Base-by-base conservation (phyloP, 805 yeast genomes). In the Lipomyces spencermartinsiae region DNA sequence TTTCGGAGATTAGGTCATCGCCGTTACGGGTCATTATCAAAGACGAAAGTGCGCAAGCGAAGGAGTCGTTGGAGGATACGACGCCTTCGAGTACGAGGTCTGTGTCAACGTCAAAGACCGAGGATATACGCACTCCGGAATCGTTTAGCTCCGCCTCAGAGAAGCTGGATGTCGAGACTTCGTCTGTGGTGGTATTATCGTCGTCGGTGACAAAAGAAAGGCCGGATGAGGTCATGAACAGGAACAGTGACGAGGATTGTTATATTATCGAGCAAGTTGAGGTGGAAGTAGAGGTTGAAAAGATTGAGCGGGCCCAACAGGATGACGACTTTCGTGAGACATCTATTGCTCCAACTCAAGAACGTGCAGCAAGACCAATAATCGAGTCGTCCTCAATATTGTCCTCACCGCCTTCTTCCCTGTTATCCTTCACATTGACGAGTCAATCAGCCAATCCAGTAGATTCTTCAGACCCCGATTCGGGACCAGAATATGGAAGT, bases 41-140 rank as follows among this genome's bases (percentile, higher is more conserved):
- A 16, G 49, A 43, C 5, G 49, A 43, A 16, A 43, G 6, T 16
- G 2, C 9, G 22, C 22, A 43, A 43, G 9, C 10, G 4, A 43
- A 43, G 49, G 49, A 43, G 49, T 43, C 16, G n/a, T 43, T n/a
- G 16, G 49, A 43, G 22, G n/a, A 43, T 43, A 43, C 22, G 49
- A 43, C 49, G n/a, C 49, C 49, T n/a, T 16, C 25, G 49, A 43
- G 49, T 43, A 43, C 49, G 49, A 43, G 49, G n/a, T 43, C 49
- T 43, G 22, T 43, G 22, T 43, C 49, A n/a, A 43, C 49, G 22
- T 43, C 49, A n/a, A 43, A 14, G 22, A 43, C 49, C 6, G 49
- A 43, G 22, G 49, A 43, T 43, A 9, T 43, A 9, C 49, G 22
- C 22, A 43, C 49, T 19, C 49, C 49, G 7, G 16, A 19, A 19